Conservation (phyloP, 352 stramenopile species). For the Globisporangium perplexum region DNA sequence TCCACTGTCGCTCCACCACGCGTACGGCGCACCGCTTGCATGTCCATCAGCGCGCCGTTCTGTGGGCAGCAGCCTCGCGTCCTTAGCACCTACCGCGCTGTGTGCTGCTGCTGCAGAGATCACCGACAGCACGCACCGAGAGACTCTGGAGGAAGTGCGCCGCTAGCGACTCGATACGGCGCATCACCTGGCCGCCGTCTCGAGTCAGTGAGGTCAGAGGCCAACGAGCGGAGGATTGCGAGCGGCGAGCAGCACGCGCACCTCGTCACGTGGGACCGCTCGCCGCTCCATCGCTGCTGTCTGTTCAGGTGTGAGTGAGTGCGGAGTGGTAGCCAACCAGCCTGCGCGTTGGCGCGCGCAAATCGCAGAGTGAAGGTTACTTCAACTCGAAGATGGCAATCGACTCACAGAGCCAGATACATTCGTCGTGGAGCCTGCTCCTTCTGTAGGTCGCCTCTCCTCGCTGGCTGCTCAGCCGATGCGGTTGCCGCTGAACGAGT, state of each 20-base stretch:
- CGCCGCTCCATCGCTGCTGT: neutral
- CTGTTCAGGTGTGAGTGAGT: constrained; percentile 3
- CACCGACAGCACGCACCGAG: constrained; percentile 18
- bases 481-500: constrained; percentile 58
- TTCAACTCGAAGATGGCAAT: constrained; percentile 33
- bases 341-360: constrained; percentile 1
- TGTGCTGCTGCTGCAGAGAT: too few relatives aligned
- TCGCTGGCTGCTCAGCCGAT: constrained; percentile 20
- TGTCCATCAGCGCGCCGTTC: constrained; percentile 38
- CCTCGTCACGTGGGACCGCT: constrained; percentile 33
- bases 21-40: constrained; percentile 43
- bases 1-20: neutral
- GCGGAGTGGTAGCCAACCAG: neutral
- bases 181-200: constrained; percentile 31
- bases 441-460: too few relatives aligned
- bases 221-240: too few relatives aligned
- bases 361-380: constrained; percentile 11
- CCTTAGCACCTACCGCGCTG: too few relatives aligned
- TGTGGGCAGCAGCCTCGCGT: constrained; percentile 7
- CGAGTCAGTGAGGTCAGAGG: too few relatives aligned
- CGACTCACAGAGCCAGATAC: neutral
- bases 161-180: constrained; percentile 49
- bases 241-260: constrained; percentile 3
- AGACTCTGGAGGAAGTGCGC: constrained; percentile 52
- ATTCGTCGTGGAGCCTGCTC: too few relatives aligned